Evolutionary conservation across 1,284 basidiomycete species (phyloP).

Genomic region (Rhizopogon parksii): DNA sequence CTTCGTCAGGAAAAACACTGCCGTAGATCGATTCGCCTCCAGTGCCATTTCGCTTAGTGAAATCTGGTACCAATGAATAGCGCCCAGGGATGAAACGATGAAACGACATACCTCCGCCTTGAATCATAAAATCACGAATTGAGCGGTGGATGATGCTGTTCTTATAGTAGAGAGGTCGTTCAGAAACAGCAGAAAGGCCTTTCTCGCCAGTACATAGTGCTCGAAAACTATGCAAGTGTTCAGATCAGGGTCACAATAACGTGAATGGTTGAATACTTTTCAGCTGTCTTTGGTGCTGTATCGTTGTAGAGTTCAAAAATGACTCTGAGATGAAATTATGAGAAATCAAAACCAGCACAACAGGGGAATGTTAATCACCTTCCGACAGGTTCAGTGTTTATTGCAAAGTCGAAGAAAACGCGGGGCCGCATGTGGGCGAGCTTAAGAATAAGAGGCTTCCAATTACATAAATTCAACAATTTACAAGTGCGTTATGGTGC

Average conservation of each 20-base stretch:
- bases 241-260: constrained; percentile 3
- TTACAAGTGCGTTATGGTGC: too few relatives aligned
- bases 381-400: constrained; percentile 49
- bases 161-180: constrained; percentile 77
- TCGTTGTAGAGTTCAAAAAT: constrained; percentile 80
- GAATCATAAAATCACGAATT: constrained; percentile 85
- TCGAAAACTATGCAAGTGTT: constrained; percentile 57
- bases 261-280: constrained; percentile 55
- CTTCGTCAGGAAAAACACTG: constrained; percentile 68
- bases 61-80: constrained; percentile 39
- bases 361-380: constrained; percentile 34
- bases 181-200: constrained; percentile 57
- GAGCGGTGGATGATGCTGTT: constrained; percentile 73
- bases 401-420: constrained; percentile 62
- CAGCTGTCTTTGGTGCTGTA: constrained; percentile 73
- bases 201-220: constrained; percentile 85
- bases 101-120: constrained; percentile 55
- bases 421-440: constrained; percentile 39
- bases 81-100: background rate
- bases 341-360: background rate
- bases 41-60: constrained; percentile 71
- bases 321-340: constrained; percentile 37
- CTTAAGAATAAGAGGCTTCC: constrained; percentile 16
- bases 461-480: too few relatives aligned
- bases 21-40: constrained; percentile 85